phyloP scores from a whole-genome alignment of 169 alveolate genomes.

The Plasmodium yoelii region DNA sequence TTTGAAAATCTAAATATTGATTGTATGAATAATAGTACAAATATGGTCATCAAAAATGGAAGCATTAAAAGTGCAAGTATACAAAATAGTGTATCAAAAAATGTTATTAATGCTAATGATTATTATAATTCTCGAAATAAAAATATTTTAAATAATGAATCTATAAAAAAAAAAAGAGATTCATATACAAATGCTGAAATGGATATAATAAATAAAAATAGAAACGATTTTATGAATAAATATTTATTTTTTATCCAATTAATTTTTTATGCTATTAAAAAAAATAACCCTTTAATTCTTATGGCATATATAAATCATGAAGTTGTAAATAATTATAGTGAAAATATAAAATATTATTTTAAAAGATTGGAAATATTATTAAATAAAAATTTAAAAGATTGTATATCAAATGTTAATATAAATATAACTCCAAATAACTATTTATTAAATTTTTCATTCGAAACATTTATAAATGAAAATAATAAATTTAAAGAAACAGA shows the following conservation, averaged over 20 bases:
- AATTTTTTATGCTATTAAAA: conserved; percentile 42
- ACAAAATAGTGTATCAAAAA: not conserved
- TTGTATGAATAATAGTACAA: too few species aligned
- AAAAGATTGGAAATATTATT: conserved; percentile 26
- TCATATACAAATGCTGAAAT: conserved; percentile 27
- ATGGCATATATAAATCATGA: conserved; percentile 61
- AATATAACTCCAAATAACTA: conserved; percentile 2
- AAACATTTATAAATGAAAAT: conserved; percentile 36
- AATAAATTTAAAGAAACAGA: conserved; percentile 26
- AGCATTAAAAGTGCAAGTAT: not conserved
- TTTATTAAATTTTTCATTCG: conserved; percentile 32
- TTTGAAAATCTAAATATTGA: conserved; percentile 18
- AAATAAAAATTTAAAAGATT: conserved; percentile 37
- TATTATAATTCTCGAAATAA: not conserved
- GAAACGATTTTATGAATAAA: conserved; percentile 50
- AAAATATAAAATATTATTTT: conserved; percentile 26
- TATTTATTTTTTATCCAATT: conserved; percentile 64
- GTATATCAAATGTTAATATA: conserved; percentile 13
- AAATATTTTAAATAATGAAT: not conserved
- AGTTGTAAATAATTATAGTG: conserved; percentile 16
- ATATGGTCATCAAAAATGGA: too few species aligned
- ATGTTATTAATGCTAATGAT: not conserved
- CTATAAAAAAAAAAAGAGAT: not conserved
- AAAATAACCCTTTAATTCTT: conserved; percentile 58
- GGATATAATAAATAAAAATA: conserved; percentile 17